Percentiles rank a stretch among this genome's conserved stretches.
Conservation (phyloP, 768 basidiomycete species). For the Crassisporium funariophilum region DNA sequence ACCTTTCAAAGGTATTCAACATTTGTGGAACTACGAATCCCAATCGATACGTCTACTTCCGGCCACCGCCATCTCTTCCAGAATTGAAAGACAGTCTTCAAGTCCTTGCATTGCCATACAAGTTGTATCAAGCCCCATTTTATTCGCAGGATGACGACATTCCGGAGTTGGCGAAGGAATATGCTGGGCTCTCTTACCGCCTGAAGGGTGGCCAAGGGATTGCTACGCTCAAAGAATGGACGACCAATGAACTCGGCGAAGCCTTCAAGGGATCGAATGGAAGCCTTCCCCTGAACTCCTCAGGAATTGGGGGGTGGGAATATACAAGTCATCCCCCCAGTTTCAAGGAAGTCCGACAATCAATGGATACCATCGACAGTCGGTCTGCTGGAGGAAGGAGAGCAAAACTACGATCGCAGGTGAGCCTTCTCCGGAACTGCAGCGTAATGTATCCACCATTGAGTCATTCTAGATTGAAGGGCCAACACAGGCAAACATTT, state of each 20-base stretch:
- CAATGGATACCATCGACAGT: conserved; percentile 45
- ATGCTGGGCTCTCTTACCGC: conserved; percentile 75
- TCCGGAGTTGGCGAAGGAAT: conserved; percentile 69
- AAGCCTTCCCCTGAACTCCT: conserved; percentile 20
- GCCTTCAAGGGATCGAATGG: neutral
- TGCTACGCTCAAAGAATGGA: conserved; percentile 63
- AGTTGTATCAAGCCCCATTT: conserved; percentile 75
- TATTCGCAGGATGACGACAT: conserved; percentile 77
- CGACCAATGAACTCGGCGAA: neutral
- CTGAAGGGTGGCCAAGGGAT: conserved; percentile 68
- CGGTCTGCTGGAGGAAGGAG: conserved; percentile 12
- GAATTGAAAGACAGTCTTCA: conserved; percentile 49
- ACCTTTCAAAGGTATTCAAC: conserved; percentile 31
- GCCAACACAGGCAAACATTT: conserved; percentile 73
- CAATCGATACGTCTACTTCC: conserved; percentile 49
- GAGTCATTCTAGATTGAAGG: conserved; percentile 54
- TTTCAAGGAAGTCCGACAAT: conserved; percentile 51
- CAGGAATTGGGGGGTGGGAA: conserved; percentile 72
- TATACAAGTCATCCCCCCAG: conserved; percentile 74
- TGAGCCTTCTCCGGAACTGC: conserved; percentile 19
- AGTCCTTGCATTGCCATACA: conserved; percentile 50
- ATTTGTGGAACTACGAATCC: conserved; percentile 28
- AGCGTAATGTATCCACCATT: neutral
- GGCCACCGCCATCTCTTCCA: conserved; percentile 51
- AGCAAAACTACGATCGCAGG: conserved; percentile 52